Evolutionary conservation across 192 early-diverging fungal species (phyloP).

Genomic region (Coemansia aciculifera): DNA sequence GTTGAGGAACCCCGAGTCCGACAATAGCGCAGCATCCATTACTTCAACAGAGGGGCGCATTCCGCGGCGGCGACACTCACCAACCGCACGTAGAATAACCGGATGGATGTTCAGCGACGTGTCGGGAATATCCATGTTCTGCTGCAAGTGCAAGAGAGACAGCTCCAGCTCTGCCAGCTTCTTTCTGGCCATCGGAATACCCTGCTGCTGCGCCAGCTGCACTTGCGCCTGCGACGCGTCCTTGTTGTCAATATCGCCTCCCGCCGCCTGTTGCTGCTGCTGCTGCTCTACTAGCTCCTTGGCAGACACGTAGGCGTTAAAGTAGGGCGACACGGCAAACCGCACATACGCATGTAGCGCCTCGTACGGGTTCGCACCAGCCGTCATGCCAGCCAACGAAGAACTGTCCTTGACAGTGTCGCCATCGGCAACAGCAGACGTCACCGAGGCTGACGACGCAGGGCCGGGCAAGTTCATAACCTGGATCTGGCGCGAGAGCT

Average conservation of each 20-base stretch:
- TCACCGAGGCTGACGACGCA: slow-evolving; percentile 33
- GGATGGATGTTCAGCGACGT: slow-evolving; percentile 85
- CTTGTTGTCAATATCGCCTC: slow-evolving; percentile 67
- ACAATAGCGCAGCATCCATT: slow-evolving; percentile 65
- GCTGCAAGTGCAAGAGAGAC: slow-evolving; percentile 90
- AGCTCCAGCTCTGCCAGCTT: slow-evolving; percentile 98
- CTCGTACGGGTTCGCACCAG: slow-evolving; percentile 73
- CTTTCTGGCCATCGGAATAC: slow-evolving; percentile 95
- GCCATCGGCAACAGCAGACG: background rate
- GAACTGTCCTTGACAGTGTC: background rate
- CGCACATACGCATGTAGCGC: slow-evolving; percentile 89
- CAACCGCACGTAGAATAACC: slow-evolving; percentile 67
- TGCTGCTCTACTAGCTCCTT: slow-evolving; percentile 61
- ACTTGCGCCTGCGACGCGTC: slow-evolving; percentile 30
- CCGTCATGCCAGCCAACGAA: slow-evolving; percentile 32
- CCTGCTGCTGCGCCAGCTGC: slow-evolving; percentile 45
- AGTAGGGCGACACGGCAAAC: slow-evolving; percentile 92
- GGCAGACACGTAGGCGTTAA: slow-evolving; percentile 87
- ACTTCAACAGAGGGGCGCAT: slow-evolving; percentile 73
- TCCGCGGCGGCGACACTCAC: slow-evolving; percentile 66
- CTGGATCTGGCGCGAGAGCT: slow-evolving; percentile 81
- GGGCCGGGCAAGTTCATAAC: slow-evolving; percentile 89
- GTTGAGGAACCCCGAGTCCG: slow-evolving; percentile 89
- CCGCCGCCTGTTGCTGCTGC: slow-evolving; percentile 10
- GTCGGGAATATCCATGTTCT: slow-evolving; percentile 98